Percentiles rank a stretch among this genome's conserved stretches.
phyloP scores from a whole-genome alignment of 2,329 filamentous ascomycete species.

The Fonsecaea nubica region DNA sequence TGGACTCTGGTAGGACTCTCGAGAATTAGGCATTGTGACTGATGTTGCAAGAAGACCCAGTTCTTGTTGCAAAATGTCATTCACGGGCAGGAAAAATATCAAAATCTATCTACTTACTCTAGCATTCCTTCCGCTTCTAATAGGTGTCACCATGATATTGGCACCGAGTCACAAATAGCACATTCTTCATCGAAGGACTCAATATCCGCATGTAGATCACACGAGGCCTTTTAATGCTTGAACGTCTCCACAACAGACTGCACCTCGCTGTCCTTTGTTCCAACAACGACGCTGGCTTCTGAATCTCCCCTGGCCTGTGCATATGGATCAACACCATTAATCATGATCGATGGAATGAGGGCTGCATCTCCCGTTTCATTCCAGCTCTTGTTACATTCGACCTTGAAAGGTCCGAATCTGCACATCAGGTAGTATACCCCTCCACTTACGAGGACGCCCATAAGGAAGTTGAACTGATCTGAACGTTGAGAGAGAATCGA shows the following conservation, averaged over 20 bases:
- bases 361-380: conserved; percentile 14
- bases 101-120: neutral
- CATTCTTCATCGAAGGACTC: conserved; percentile 13
- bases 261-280: conserved; percentile 1
- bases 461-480: conserved; percentile 85
- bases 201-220: neutral
- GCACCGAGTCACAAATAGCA: neutral
- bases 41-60: neutral
- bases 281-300: conserved; percentile 2
- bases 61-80: neutral
- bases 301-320: conserved; percentile 1
- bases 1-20: neutral
- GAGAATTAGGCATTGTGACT: neutral
- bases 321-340: conserved; percentile 17
- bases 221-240: conserved; percentile 5
- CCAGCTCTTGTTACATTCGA: conserved; percentile 10
- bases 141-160: neutral
- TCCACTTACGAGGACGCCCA: conserved; percentile 75
- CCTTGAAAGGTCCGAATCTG: conserved; percentile 66
- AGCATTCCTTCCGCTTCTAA: neutral
- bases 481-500: neutral
- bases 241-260: neutral
- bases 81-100: neutral
- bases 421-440: conserved; percentile 73
- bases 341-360: conserved; percentile 17